Evolutionary conservation across 1,284 basidiomycete genomes (phyloP).

Genomic region (Trichosporon asahii): DNA sequence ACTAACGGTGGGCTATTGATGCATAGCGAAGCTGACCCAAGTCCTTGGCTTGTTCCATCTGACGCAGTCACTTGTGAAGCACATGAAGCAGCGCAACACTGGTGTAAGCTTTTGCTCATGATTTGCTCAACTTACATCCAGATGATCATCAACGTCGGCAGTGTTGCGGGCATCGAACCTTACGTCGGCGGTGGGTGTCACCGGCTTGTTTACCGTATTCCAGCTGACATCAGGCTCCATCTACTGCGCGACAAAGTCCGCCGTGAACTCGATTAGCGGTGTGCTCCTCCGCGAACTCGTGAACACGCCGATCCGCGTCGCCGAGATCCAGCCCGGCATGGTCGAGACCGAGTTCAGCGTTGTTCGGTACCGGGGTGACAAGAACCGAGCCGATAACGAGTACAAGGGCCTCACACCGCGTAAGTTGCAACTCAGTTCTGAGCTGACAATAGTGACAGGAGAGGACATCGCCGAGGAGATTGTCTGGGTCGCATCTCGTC

Average conservation of each 20-base stretch:
- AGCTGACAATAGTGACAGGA: constrained; percentile 50
- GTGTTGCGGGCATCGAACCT: constrained; percentile 83
- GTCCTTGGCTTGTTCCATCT: constrained; percentile 47
- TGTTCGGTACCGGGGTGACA: constrained; percentile 80
- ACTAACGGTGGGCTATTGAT: constrained; percentile 61
- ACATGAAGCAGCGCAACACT: constrained; percentile 80
- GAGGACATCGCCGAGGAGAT: constrained; percentile 94
- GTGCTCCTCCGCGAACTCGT: constrained; percentile 79
- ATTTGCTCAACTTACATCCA: constrained; percentile 12
- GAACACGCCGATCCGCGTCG: constrained; percentile 84
- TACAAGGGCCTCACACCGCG: constrained; percentile 69
- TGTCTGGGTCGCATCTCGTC: constrained; percentile 59
- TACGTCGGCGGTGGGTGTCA: constrained; percentile 66
- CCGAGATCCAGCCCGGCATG: constrained; percentile 74
- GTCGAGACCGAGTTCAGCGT: constrained; percentile 66
- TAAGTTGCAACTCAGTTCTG: constrained; percentile 22
- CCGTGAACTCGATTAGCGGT: constrained; percentile 82
- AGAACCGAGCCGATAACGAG: constrained; percentile 74
- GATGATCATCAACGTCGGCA: constrained; percentile 94
- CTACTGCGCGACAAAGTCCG: constrained; percentile 57
- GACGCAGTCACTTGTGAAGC: constrained; percentile 55
- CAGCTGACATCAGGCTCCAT: constrained; percentile 52
- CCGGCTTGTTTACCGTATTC: background rate
- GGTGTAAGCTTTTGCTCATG: constrained; percentile 54
- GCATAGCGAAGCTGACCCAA: constrained; percentile 13